A percentile compares a stretch with the other conserved stretches of the same genome.
phyloP scores from a whole-genome alignment of 306 rosid species.

The Pyrus pyrifolia region DNA sequence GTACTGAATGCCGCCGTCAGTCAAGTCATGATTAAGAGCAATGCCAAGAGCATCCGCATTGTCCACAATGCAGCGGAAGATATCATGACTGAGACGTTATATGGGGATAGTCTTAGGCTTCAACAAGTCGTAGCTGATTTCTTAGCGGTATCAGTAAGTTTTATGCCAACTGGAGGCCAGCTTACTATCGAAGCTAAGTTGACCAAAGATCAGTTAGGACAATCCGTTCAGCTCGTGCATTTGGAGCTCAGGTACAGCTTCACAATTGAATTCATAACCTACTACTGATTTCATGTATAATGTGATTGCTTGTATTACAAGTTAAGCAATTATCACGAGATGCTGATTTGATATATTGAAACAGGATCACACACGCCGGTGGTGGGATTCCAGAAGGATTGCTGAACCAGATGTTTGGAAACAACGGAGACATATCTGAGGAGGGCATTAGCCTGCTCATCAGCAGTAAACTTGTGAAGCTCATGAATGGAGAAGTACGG shows the following conservation, averaged over 20 bases:
- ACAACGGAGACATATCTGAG: slow-evolving; percentile 46
- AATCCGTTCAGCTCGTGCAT: slow-evolving; percentile 76
- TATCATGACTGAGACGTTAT: slow-evolving; percentile 46
- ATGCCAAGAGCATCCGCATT: slow-evolving; percentile 42
- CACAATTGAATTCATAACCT: not conserved
- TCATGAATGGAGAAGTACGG: slow-evolving; percentile 82
- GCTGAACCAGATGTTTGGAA: slow-evolving; percentile 79
- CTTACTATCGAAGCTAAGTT: slow-evolving; percentile 50
- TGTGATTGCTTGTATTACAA: not conserved
- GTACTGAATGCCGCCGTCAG: slow-evolving; percentile 63
- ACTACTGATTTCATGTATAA: not conserved
- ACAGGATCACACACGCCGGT: slow-evolving; percentile 66
- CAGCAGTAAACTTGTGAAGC: slow-evolving; percentile 75
- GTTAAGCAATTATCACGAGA: not conserved
- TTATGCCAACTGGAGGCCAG: slow-evolving; percentile 60
- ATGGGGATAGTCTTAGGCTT: slow-evolving; percentile 79
- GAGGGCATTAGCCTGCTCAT: slow-evolving; percentile 76
- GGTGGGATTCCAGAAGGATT: slow-evolving; percentile 70
- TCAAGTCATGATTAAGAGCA: slow-evolving; percentile 67
- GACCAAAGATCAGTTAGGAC: slow-evolving; percentile 66
- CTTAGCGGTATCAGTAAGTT: slow-evolving; percentile 49
- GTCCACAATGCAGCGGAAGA: slow-evolving; percentile 58
- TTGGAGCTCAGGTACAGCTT: slow-evolving; percentile 64
- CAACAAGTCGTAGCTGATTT: slow-evolving; percentile 86
- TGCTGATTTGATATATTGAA: not conserved